Conservation (phyloP, 1,284 basidiomycete species). For the Cystobasidiaceae sp. region DNA sequence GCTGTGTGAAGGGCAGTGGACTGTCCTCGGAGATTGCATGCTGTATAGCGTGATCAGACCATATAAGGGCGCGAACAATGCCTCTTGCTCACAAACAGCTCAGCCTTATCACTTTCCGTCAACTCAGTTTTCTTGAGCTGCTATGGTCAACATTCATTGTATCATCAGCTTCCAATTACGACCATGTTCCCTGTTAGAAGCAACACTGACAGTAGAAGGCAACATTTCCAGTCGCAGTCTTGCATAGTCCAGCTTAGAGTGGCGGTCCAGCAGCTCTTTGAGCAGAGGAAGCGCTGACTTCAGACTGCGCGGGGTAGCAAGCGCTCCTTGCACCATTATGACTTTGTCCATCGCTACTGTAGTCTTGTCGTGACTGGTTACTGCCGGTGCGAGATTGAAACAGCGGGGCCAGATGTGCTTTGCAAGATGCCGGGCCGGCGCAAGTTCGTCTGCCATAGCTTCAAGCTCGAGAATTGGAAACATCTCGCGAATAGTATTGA, state of each 20-base stretch:
- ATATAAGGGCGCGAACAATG: neutral
- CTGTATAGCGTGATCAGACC: too few relatives aligned
- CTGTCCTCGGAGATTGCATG: constrained; percentile 18
- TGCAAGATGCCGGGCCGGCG: constrained; percentile 16
- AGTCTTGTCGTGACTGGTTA: neutral
- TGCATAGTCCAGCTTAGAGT: neutral
- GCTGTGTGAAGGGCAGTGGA: constrained; percentile 6
- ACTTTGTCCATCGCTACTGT: neutral
- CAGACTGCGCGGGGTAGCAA: neutral
- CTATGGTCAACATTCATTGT: neutral
- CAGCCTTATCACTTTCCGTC: neutral
- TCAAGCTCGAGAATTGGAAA: neutral
- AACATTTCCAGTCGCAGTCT: neutral
- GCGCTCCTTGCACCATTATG: neutral
- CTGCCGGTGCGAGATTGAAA: neutral
- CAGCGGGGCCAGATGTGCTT: constrained; percentile 25
- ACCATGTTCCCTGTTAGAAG: too few relatives aligned
- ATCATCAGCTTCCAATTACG: neutral
- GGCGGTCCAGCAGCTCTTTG: neutral
- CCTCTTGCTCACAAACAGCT: constrained; percentile 1
- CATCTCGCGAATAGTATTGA: neutral
- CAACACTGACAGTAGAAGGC: neutral
- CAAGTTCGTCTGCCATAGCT: neutral
- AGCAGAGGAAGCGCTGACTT: neutral
- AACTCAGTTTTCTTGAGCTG: neutral